A percentile compares a stretch with the other conserved stretches of the same genome.
Evolutionary conservation across 2,329 filamentous ascomycete species (phyloP).

Genomic region (Aspergillus cejpii): DNA sequence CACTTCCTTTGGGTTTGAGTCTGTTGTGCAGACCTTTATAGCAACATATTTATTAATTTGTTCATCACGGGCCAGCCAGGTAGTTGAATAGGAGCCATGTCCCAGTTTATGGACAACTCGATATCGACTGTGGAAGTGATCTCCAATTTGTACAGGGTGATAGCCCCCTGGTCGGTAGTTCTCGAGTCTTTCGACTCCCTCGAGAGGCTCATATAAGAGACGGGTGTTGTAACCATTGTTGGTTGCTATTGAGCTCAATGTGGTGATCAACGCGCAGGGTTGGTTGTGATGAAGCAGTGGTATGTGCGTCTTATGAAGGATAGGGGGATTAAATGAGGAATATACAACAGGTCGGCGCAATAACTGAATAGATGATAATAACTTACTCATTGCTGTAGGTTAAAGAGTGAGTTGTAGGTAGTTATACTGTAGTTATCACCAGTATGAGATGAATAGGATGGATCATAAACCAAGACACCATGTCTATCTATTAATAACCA

Average conservation of each 20-base stretch:
- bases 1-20: constrained; percentile 11
- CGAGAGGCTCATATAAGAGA: constrained; percentile 17
- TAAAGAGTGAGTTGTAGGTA: too few relatives aligned
- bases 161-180: constrained; percentile 24
- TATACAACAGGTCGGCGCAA: constrained; percentile 1
- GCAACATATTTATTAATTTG: constrained; percentile 20
- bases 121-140: constrained; percentile 30
- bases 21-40: constrained; percentile 23
- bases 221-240: constrained; percentile 3
- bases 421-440: too few relatives aligned
- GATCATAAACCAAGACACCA: too few relatives aligned
- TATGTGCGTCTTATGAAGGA: constrained; percentile 5
- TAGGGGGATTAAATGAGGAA: constrained; percentile 3
- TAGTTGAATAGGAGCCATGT: constrained; percentile 34
- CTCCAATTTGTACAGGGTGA: constrained; percentile 26
- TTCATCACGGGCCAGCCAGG: constrained; percentile 26
- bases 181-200: constrained; percentile 19
- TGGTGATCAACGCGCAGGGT: constrained; percentile 9
- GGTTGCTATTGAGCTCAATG: constrained; percentile 9
- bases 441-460: too few relatives aligned
- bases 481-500: too few relatives aligned
- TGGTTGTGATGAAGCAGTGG: constrained; percentile 7
- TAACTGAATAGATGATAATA: constrained; percentile 5
- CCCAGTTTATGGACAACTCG: constrained; percentile 39
- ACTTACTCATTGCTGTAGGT: constrained; percentile 10